Evolutionary conservation across 1,284 basidiomycete species (phyloP), one percentile per base, ranked within the genome.

Genomic region (Rhodotorula sp.): DNA sequence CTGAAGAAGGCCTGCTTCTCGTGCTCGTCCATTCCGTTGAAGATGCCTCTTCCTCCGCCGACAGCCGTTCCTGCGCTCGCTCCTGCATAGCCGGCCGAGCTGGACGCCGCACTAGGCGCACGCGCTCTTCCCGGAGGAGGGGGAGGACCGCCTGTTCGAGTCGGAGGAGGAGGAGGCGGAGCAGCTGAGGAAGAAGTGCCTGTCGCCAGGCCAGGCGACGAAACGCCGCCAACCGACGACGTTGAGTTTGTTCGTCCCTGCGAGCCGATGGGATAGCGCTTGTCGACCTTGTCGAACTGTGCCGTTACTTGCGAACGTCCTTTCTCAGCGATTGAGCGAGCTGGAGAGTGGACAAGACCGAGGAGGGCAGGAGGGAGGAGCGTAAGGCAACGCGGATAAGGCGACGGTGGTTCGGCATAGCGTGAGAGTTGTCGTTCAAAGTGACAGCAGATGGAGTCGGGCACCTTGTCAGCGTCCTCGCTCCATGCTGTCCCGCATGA

Each of bases 1-100:
- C 54, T n/a, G 57, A 74, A 75, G 57, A 75, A 70, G 11, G 74
- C 74, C 22, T 59, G 49, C 55, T 73, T 73, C 36, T 73, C 71
- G 15, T 15, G 5, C 4, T n/a, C 5, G 19, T 46, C 39, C 48
- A 73, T 60, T 39, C 57, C 63, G 47, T 46, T 44, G 53, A 73
- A 73, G 52, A 73, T 58, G 36, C 62, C 48, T 8, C 46, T 53
- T 7, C 17, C 32, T 49, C 58, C 64, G 6, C 20, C 51, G 1
- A 30, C 47, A 10, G 49, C 51, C 20, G 29, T 29, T 1, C 27
- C 34, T 48, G 51, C 22, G 11, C 32, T 11, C 13, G 54, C 22
- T 7, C 32, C 52, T 2, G 49, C 11, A 29, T n/a, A 17, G 34
- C 52, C 52, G 36, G 49, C n/a, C 32, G 57, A 36, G 13, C n/a